Evolutionary conservation across 257 asterid species (phyloP), one percentile per base, ranked within the genome.

Genomic region (Forsythia viridissima): DNA sequence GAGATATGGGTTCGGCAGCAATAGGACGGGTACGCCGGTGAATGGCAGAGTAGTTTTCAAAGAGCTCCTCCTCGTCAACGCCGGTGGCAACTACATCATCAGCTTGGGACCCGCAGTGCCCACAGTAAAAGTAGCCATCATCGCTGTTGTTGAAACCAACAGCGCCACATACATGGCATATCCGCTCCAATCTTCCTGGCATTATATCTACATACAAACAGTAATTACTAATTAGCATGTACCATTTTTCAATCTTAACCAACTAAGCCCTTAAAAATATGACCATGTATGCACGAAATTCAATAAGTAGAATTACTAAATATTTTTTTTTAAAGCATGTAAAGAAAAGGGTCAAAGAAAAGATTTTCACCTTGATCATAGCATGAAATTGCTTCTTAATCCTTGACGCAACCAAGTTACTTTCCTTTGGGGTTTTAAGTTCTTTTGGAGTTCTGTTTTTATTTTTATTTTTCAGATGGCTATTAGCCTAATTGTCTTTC

Each of bases 51-150:
- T 90, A 91, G 40, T 65, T 75, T 81, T 18, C 72, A 69, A 77
- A 82, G 72, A 85, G 3, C 55, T 87, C 87, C 3, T 87, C 94
- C 0, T 87, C 97, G 8, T 88, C 97, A 6, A 82, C 73, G 1
- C 84, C 91, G 2, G 86, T 84, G 68, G 91, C 92, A 37, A 88
- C 9, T 21, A 88, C 77, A 72, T 83, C 96, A 30, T 86, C 90
- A 0, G 91, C 97, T 82, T 83, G 92, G 34, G 92, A 80, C 79
- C 81, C 79, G 81, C 96, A 94, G 34, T 73, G 52, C 24, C 57
- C 76, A 73, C 97, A 90, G 52, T 88, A 88, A 74, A 79, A 90
- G 84, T 75, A 87, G 51, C 97, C 96, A 74, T 91, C 93, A 8
- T 82, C 93, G 21, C 85, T 83, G 11, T 80, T 78, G 51, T 20